Evolutionary conservation across 352 stramenopile species (phyloP).

Genomic region (Phytophthora litchii): DNA sequence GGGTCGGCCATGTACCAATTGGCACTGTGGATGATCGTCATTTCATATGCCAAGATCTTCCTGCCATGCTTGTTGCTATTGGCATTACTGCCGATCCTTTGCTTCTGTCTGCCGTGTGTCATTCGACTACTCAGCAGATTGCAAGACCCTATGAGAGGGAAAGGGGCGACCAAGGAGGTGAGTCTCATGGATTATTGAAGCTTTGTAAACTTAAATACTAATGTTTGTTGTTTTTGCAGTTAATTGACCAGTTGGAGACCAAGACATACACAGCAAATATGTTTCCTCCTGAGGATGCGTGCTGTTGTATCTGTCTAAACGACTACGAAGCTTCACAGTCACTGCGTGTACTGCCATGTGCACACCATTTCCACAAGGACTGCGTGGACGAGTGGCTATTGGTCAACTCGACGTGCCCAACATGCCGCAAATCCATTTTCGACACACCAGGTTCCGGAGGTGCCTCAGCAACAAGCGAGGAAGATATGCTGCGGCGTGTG

Average conservation of each 20-base stretch:
- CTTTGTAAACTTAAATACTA: background rate
- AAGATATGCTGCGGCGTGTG: constrained; percentile 71
- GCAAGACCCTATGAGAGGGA: constrained; percentile 87
- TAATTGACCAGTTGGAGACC: constrained; percentile 69
- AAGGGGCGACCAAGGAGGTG: constrained; percentile 85
- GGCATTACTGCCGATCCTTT: constrained; percentile 90
- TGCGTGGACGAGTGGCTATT: constrained; percentile 90
- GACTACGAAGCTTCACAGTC: constrained; percentile 89
- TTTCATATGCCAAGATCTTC: constrained; percentile 94
- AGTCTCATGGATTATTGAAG: background rate
- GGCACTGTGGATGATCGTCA: constrained; percentile 92
- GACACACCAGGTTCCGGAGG: constrained; percentile 29
- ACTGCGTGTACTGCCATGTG: constrained; percentile 93
- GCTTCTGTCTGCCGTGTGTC: constrained; percentile 93
- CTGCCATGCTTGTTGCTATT: constrained; percentile 91
- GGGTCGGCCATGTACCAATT: constrained; percentile 82
- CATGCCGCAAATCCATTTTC: constrained; percentile 87
- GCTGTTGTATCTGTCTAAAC: constrained; percentile 92
- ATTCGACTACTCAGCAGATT: constrained; percentile 91
- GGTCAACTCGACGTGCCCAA: constrained; percentile 89
- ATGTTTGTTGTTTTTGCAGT: constrained; percentile 34
- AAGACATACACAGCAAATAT: constrained; percentile 65
- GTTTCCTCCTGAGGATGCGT: constrained; percentile 83
- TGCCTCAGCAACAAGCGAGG: constrained; percentile 43
- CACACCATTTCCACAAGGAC: constrained; percentile 96